Conservation (phyloP, 2,329 filamentous ascomycete genomes). For the Stenocarpella maydis region DNA sequence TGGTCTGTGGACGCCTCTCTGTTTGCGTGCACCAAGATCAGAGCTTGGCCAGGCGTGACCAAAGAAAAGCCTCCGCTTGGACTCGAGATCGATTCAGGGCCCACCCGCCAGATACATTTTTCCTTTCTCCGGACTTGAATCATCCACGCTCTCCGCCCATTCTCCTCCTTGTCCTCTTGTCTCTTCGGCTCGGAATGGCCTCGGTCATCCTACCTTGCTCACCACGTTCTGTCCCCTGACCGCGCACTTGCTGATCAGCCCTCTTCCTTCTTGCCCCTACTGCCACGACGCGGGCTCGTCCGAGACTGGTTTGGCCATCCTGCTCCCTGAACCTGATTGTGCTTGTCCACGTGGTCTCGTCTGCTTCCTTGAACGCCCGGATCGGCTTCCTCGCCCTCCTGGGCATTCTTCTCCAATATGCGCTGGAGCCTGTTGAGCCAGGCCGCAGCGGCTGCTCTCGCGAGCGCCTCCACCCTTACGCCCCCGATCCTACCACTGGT, state of each 20-base stretch:
- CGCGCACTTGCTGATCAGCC: neutral
- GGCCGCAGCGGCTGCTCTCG: constrained; percentile 47
- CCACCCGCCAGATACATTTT: constrained; percentile 18
- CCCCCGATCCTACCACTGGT: constrained; percentile 65
- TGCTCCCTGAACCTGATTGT: constrained; percentile 1
- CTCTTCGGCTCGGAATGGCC: neutral
- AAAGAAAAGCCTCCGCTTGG: constrained; percentile 3
- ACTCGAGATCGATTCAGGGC: constrained; percentile 13
- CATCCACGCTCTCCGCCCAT: constrained; percentile 5
- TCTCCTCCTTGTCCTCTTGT: neutral
- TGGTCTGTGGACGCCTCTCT: neutral
- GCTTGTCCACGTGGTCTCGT: neutral
- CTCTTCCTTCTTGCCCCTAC: neutral
- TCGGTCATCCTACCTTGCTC: neutral
- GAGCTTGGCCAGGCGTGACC: constrained; percentile 21
- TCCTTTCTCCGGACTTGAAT: constrained; percentile 17
- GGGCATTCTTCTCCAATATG: constrained; percentile 40
- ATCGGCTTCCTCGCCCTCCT: neutral
- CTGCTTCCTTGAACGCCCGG: neutral
- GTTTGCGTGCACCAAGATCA: neutral
- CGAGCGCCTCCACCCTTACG: constrained; percentile 59
- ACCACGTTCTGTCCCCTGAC: neutral
- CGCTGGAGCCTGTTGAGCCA: constrained; percentile 43
- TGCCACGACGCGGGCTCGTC: constrained; percentile 33
- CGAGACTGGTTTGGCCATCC: neutral